These are phyloP conservation scores for Coemansia sp. DNA, from an alignment of 192 early-diverging fungal genomes.

Conservation along the genomic window DNA sequence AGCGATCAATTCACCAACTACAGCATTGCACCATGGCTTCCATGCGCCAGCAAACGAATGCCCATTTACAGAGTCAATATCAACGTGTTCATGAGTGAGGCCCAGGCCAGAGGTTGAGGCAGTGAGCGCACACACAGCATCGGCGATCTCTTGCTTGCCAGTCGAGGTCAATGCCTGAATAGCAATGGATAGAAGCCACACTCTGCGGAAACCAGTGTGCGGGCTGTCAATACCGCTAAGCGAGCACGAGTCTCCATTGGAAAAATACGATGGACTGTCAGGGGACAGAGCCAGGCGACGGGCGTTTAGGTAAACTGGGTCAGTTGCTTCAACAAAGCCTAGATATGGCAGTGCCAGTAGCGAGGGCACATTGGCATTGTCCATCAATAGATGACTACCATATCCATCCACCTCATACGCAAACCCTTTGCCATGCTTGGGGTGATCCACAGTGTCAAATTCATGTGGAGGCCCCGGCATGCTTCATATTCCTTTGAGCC, in stretches of 20 bases:
- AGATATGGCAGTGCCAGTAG: slow-evolving; percentile 59
- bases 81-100: slow-evolving; percentile 61
- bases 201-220: slow-evolving; percentile 50
- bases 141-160: slow-evolving; percentile 33
- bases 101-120: slow-evolving; percentile 48
- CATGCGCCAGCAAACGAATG: slow-evolving; percentile 44
- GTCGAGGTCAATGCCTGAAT: slow-evolving; percentile 50
- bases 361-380: slow-evolving; percentile 64
- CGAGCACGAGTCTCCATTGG: slow-evolving; percentile 15
- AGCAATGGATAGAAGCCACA: slow-evolving; percentile 63
- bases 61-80: slow-evolving; percentile 38
- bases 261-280: slow-evolving; percentile 61
- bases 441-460: slow-evolving; percentile 51
- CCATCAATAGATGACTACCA: slow-evolving; percentile 60
- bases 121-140: slow-evolving; percentile 42
- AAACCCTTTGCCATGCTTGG: slow-evolving; percentile 50
- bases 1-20: slow-evolving; percentile 47
- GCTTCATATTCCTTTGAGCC: too few relatives aligned
- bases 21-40: slow-evolving; percentile 63
- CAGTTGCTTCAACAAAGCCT: slow-evolving; percentile 47
- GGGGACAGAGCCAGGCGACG: slow-evolving; percentile 53
- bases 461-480: neutral
- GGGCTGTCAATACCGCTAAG: slow-evolving; percentile 58
- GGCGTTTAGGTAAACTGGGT: slow-evolving; percentile 57
- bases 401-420: slow-evolving; percentile 67